Evolutionary conservation across 129 eudicot genomes (phyloP).

Genomic region (Flaveria linearis): DNA sequence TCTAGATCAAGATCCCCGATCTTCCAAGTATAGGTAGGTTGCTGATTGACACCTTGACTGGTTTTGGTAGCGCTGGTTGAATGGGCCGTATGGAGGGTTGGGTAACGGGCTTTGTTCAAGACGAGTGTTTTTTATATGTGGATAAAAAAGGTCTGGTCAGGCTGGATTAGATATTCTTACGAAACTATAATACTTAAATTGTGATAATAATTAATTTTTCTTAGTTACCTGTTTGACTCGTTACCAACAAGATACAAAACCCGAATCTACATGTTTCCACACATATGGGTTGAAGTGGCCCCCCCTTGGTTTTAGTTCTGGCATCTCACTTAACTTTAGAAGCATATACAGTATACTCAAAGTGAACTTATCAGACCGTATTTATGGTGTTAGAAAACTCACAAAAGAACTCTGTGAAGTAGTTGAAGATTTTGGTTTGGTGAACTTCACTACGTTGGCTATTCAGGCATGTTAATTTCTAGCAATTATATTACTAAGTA

Average conservation of each 20-base stretch:
- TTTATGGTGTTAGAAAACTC: conserved; percentile 58
- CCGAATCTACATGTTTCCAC: not conserved
- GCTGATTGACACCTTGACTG: not conserved
- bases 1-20: conserved; percentile 85
- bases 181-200: too few relatives aligned
- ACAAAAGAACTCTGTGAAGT: conserved; percentile 94
- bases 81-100: not conserved
- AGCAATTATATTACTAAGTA: not conserved
- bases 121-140: too few relatives aligned
- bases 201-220: too few relatives aligned
- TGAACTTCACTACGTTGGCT: conserved; percentile 82
- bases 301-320: not conserved
- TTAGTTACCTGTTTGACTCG: not conserved
- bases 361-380: conserved; percentile 6
- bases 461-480: conserved; percentile 54
- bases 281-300: not conserved
- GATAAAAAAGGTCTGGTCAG: too few relatives aligned
- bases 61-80: not conserved
- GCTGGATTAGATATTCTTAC: too few relatives aligned
- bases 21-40: conserved; percentile 72
- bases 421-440: conserved; percentile 67
- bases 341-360: not conserved
- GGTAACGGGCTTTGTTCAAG: not conserved
- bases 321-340: conserved; percentile 15
- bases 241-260: not conserved